Evolutionary conservation across 2,329 filamentous ascomycete genomes (phyloP).

Genomic region (Alternaria ventricosa): DNA sequence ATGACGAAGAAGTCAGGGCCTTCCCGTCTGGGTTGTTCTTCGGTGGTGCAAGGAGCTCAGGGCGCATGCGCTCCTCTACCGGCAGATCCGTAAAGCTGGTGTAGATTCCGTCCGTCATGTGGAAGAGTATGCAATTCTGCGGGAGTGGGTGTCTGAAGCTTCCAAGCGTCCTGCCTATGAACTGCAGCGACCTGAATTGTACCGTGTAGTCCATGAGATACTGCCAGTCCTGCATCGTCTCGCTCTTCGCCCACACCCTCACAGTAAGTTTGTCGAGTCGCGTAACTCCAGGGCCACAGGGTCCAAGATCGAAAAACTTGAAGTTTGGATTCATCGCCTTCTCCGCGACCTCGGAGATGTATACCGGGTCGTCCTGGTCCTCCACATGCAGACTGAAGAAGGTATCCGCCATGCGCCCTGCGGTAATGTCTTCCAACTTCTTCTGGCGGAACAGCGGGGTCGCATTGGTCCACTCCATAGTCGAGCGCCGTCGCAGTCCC

Average conservation of each 20-base stretch:
- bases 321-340: slow-evolving; percentile 92
- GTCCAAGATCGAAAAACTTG: slow-evolving; percentile 77
- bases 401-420: slow-evolving; percentile 77
- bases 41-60: slow-evolving; percentile 40
- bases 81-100: slow-evolving; percentile 74
- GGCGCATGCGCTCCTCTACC: slow-evolving; percentile 46
- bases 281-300: slow-evolving; percentile 67
- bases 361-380: slow-evolving; percentile 73
- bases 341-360: slow-evolving; percentile 82
- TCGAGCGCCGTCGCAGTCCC: slow-evolving; percentile 62
- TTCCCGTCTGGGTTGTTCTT: slow-evolving; percentile 54
- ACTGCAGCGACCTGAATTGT: slow-evolving; percentile 76
- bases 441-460: slow-evolving; percentile 70
- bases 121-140: slow-evolving; percentile 82
- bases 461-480: slow-evolving; percentile 67
- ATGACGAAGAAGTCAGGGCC: slow-evolving; percentile 74
- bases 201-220: slow-evolving; percentile 76
- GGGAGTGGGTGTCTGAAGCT: slow-evolving; percentile 75
- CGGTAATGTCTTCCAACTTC: slow-evolving; percentile 75
- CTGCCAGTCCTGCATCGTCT: slow-evolving; percentile 62
- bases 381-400: slow-evolving; percentile 86
- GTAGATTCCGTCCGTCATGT: slow-evolving; percentile 86
- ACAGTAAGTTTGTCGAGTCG: slow-evolving; percentile 70
- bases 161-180: slow-evolving; percentile 69
- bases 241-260: slow-evolving; percentile 73